Evolutionary conservation across 2,329 filamentous ascomycete genomes (phyloP).

Genomic region (Berkeleyomyces rouxiae): DNA sequence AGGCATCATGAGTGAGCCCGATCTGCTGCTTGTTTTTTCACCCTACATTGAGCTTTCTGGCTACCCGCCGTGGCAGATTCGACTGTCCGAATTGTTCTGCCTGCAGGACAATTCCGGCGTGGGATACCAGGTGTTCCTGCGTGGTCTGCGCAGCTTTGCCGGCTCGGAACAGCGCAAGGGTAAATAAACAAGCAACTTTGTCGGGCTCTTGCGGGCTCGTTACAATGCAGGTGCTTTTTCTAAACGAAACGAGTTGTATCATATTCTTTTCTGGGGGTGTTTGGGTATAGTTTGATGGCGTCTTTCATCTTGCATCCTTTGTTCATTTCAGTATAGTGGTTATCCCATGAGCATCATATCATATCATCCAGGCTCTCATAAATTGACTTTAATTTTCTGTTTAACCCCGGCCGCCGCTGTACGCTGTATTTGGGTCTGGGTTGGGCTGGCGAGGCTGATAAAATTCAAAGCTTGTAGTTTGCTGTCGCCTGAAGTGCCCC

Average conservation of each 20-base stretch:
- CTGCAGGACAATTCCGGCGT: constrained; percentile 64
- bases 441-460: neutral
- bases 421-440: neutral
- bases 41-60: constrained; percentile 71
- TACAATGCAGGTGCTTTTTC: neutral
- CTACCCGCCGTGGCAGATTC: constrained; percentile 92
- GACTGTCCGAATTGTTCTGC: constrained; percentile 84
- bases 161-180: constrained; percentile 81
- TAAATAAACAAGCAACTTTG: constrained; percentile 25
- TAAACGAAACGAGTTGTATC: neutral
- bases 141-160: constrained; percentile 68
- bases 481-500: neutral
- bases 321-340: neutral
- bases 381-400: neutral
- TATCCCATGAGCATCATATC: neutral
- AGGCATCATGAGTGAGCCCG: constrained; percentile 72
- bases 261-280: neutral
- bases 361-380: neutral
- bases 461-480: neutral
- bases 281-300: constrained; percentile 7
- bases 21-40: constrained; percentile 74
- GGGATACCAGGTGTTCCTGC: constrained; percentile 85
- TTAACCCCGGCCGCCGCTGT: neutral
- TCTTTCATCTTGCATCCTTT: constrained; percentile 1
- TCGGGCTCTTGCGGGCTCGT: neutral